Evolutionary conservation across 2,329 filamentous ascomycete genomes (phyloP).

Genomic region (Xylaria sp.): DNA sequence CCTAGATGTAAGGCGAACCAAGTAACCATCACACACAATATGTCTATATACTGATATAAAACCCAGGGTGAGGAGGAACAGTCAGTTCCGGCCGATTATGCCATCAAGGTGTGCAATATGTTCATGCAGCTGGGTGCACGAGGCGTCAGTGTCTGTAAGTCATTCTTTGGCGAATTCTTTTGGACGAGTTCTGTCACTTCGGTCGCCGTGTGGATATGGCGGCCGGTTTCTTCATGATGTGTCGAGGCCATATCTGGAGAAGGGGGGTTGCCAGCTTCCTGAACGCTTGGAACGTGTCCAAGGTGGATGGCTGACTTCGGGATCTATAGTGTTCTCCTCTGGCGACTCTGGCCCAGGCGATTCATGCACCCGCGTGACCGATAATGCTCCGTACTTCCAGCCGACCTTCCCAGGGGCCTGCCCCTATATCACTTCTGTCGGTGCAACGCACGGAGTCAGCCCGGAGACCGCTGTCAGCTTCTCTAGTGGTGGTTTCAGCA

Average conservation of each 20-base stretch:
- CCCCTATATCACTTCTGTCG: constrained; percentile 68
- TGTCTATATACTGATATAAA: too few relatives aligned
- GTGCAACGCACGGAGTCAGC: constrained; percentile 59
- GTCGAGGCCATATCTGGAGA: background rate
- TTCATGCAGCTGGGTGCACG: constrained; percentile 73
- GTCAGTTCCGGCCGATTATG: constrained; percentile 69
- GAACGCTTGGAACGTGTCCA: background rate
- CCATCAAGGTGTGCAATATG: constrained; percentile 68
- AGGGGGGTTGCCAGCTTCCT: background rate
- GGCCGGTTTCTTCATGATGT: background rate
- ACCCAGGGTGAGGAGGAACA: constrained; percentile 71
- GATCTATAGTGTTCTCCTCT: constrained; percentile 62
- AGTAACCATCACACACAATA: too few relatives aligned
- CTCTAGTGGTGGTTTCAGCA: constrained; percentile 55
- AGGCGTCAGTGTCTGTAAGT: constrained; percentile 63
- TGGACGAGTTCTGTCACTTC: background rate
- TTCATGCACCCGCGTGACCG: constrained; percentile 68
- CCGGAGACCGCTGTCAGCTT: constrained; percentile 53
- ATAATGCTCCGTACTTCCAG: constrained; percentile 51
- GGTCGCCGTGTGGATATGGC: too few relatives aligned
- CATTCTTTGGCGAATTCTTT: background rate
- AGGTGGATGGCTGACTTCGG: constrained; percentile 2
- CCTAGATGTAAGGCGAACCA: too few relatives aligned
- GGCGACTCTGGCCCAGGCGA: constrained; percentile 72
- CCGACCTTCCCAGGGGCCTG: constrained; percentile 56